These are phyloP conservation scores for Capsaspora owczarzaki DNA, from an alignment of 78 protist species.

Conservation along the genomic window DNA sequence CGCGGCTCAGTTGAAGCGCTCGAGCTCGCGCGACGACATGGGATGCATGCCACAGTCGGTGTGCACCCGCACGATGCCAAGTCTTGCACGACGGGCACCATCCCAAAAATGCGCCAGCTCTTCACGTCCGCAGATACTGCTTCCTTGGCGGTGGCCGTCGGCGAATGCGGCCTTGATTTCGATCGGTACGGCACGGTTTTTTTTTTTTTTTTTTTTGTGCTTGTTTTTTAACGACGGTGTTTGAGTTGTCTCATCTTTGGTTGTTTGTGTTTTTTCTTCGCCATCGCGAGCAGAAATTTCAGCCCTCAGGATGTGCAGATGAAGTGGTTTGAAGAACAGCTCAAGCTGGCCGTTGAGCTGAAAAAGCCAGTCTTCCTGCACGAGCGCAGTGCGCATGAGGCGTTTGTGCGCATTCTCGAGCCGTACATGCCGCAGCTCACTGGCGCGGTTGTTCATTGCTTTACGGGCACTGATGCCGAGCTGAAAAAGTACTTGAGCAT, in stretches of 20 bases:
- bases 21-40: neutral
- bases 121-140: neutral
- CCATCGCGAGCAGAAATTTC: neutral
- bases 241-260: too few species aligned
- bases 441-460: neutral
- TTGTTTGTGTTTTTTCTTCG: too few species aligned
- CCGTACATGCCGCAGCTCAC: neutral
- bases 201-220: neutral
- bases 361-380: neutral
- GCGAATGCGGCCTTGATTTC: conserved; percentile 1
- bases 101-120: neutral
- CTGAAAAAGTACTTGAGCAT: neutral
- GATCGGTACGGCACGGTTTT: neutral
- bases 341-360: neutral
- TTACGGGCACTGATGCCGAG: neutral
- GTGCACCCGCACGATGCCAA: neutral
- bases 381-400: neutral
- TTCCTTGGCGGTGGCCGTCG: neutral
- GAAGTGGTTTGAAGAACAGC: neutral
- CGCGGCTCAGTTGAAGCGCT: neutral
- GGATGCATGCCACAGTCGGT: neutral
- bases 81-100: too few species aligned
- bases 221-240: neutral
- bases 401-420: neutral
- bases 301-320: neutral